Base-by-base conservation (phyloP, 345 rosid species). In the Raphanus sativus region DNA sequence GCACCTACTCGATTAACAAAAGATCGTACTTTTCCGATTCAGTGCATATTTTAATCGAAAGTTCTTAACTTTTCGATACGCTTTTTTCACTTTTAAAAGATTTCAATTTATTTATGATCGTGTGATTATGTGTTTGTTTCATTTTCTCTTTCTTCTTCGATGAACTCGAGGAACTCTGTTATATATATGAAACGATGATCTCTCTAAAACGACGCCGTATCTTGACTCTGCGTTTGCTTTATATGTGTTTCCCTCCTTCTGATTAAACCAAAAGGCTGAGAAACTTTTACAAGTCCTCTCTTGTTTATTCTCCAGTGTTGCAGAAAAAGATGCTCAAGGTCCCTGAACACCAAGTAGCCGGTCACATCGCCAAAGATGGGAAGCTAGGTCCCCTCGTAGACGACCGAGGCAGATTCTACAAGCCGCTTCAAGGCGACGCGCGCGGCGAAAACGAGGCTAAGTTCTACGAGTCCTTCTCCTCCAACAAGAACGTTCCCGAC, bases 71-170 rank as follows among this genome's bases (percentile, higher is more conserved):
- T 45, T 50, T 50, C 55, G 55, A 13, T 50, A 50, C 21, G 21
- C 17, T n/a, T 50, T 48, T n/a, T n/a, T 13, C 1, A 4, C 17
- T 50, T 50, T 50, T n/a, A 0, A 50, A 2, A 50, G 55, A 50
- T 50, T 50, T n/a, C 55, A 50, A 5, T 50, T 50, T n/a, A 12
- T 50, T 48, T n/a, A 50, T 50, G 55, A 33, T 63, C 1, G 1
- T 55, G 1, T 52, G 56, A 62, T 54, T 70, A 64, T 50, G 69
- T 17, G 40, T 48, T 58, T 75, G 48, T 58, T 45, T 50, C 55
- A 50, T 50, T 50, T 50, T n/a, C 55, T n/a, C 55, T 36, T 33
- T 32, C 34, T 6, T 5, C 55, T 11, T 1, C 21, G 55, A n/a
- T n/a, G 55, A 50, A 50, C 55, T 48, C 21, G 55, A 50, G 17